These are phyloP conservation scores for Citrus inodora DNA, from an alignment of 345 rosid genomes.

Conservation along the genomic window DNA sequence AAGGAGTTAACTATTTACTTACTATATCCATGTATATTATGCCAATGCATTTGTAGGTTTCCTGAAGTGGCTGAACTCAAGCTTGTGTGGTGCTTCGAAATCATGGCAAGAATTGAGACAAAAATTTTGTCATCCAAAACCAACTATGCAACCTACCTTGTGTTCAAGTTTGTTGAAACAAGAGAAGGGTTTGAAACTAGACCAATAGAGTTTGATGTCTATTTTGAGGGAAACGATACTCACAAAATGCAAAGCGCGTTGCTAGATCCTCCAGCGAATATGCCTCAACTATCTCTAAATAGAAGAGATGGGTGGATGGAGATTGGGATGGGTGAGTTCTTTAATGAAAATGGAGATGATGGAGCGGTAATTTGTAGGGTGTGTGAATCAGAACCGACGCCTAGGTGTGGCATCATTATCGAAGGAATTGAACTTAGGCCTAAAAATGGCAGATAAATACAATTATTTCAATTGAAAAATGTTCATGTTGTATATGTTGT, in stretches of 20 bases:
- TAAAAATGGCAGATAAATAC: neutral
- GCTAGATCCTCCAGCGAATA: neutral
- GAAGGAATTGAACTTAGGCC: neutral
- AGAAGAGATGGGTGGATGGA: neutral
- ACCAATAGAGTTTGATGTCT: neutral
- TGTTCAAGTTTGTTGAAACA: too few species aligned
- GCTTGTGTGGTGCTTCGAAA: neutral
- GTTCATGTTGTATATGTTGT: too few species aligned
- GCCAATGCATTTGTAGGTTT: neutral
- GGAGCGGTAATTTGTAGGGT: neutral
- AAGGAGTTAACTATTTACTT: too few species aligned
- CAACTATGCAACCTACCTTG: neutral
- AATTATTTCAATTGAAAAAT: too few species aligned
- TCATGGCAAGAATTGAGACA: neutral
- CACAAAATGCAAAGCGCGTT: neutral
- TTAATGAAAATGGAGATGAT: neutral
- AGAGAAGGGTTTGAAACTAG: neutral
- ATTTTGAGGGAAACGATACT: neutral
- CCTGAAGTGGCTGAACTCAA: neutral
- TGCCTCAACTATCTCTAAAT: neutral
- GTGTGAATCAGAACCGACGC: neutral
- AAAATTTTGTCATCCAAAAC: neutral
- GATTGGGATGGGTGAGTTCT: neutral
- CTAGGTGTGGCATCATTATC: neutral
- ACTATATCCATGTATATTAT: too few species aligned